A percentile compares a stretch with the other conserved stretches of the same genome.
These are phyloP conservation scores for Podospora fimiseda DNA, from an alignment of 495 filamentous ascomycete species.

Conservation along the genomic window DNA sequence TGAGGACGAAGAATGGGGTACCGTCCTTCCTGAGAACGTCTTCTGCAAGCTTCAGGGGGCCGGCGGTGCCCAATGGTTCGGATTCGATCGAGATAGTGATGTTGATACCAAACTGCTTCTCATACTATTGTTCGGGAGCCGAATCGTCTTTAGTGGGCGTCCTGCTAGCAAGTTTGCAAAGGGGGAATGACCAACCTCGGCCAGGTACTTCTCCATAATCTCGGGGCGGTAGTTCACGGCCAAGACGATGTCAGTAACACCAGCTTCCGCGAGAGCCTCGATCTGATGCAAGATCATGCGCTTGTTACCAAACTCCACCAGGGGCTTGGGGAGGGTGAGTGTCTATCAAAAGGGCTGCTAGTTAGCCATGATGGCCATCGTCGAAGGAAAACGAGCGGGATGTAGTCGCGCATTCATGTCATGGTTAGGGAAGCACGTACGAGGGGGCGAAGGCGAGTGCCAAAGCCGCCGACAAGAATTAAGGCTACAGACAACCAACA, in stretches of 20 bases:
- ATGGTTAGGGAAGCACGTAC: constrained; percentile 55
- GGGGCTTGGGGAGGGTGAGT: constrained; percentile 90
- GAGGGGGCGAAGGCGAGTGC: constrained; percentile 93
- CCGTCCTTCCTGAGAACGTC: constrained; percentile 89
- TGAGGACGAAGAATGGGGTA: constrained; percentile 95
- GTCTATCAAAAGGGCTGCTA: constrained; percentile 50
- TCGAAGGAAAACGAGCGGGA: not conserved
- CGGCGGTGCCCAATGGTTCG: constrained; percentile 92
- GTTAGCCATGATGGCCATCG: constrained; percentile 20
- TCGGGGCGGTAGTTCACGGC: constrained; percentile 99
- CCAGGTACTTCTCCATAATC: constrained; percentile 69
- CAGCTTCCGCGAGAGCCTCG: constrained; percentile 87
- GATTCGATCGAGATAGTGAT: constrained; percentile 96
- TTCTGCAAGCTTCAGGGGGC: constrained; percentile 93
- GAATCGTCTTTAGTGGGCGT: not conserved
- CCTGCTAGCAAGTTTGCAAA: constrained; percentile 7
- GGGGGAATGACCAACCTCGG: constrained; percentile 35
- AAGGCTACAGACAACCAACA: constrained; percentile 56
- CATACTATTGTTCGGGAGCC: constrained; percentile 56
- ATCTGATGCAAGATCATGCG: constrained; percentile 99
- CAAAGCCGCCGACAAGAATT: constrained; percentile 99
- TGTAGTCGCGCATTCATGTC: constrained; percentile 1
- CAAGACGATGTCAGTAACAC: constrained; percentile 95
- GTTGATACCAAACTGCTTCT: constrained; percentile 80
- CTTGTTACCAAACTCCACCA: constrained; percentile 97